Evolutionary conservation across 129 eudicot species (phyloP), one percentile per base, ranked within the genome.

Genomic region (Helianthus tuberosus): DNA sequence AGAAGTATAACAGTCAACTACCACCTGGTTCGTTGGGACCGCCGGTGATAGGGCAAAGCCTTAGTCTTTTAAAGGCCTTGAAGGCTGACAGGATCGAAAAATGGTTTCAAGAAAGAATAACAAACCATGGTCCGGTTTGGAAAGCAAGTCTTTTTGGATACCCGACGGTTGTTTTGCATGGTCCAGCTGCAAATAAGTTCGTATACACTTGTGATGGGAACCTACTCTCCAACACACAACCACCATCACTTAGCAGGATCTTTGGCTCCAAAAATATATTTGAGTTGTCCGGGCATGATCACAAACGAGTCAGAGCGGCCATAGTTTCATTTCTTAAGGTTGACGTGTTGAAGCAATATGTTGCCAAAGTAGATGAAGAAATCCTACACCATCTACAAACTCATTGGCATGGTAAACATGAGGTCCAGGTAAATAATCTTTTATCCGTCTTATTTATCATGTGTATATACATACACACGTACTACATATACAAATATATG

Each of bases 311-410:
- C 1, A 69, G 83, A 50, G 69, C 46, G 14, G 81, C 83, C 9
- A 67, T 83, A 8, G 35, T 54, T 29, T 83, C 83, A 9, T 83
- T 78, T 64, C 65, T 74, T 16, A 78, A 75, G 68, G 77, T 81
- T 51, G 83, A 83, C 15, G 80, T 74, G 14, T 74, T 78, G 76
- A 83, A 74, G 77, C 70, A 78, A 55, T 77, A 73, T 55, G 83
- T 68, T 53, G 50, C 77, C 5, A 78, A 79, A 75, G 43, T 78
- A 8, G 83, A 83, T 64, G 86, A 83, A 69, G 86, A 83, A 64
- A 69, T 83, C 36, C 77, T 17, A 39, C 51, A 67, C 20, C 86
- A 83, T 35, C 74, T 83, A 36, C 63, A 69, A 38, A 63, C 57
- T 14, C 74, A 73, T 47, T 83, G 83, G 83, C 59, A 27, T 46